phyloP scores from a whole-genome alignment of 345 rosid genomes.

The Aquilaria yunnanensis region DNA sequence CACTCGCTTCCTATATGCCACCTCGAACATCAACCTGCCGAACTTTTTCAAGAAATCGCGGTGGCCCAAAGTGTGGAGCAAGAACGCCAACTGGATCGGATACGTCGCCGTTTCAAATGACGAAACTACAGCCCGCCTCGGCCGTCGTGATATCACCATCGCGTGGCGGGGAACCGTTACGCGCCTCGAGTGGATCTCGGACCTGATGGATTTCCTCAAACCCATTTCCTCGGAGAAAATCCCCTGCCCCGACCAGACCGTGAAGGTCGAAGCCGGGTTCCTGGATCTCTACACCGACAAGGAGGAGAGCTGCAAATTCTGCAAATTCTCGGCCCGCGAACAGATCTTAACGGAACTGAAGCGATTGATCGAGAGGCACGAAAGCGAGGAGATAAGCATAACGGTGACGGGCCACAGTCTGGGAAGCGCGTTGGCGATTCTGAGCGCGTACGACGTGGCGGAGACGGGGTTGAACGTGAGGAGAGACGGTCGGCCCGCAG shows the following conservation, averaged over 20 bases:
- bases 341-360: conserved; percentile 60
- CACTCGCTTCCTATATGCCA: conserved; percentile 64
- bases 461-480: conserved; percentile 51
- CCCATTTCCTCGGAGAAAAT: conserved; percentile 38
- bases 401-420: conserved; percentile 81
- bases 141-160: conserved; percentile 65
- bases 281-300: conserved; percentile 70
- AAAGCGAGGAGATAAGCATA: conserved; percentile 52
- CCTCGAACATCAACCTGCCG: conserved; percentile 66
- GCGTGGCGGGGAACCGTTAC: conserved; percentile 91
- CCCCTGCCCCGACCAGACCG: conserved; percentile 61
- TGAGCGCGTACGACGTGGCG: conserved; percentile 70
- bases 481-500: conserved; percentile 29
- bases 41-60: conserved; percentile 78
- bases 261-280: conserved; percentile 81
- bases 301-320: conserved; percentile 48
- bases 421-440: conserved; percentile 69
- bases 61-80: conserved; percentile 88
- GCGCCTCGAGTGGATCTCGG: conserved; percentile 65
- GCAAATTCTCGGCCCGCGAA: conserved; percentile 68
- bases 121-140: conserved; percentile 36
- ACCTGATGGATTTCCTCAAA: conserved; percentile 66
- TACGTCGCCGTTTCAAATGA: conserved; percentile 72
- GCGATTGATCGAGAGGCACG: conserved; percentile 35
- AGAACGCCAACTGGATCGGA: conserved; percentile 83